Percentiles rank a stretch among this genome's conserved stretches.
Conservation (phyloP, 1,139 yeast genomes). For the Sugiyamaella japonica region DNA sequence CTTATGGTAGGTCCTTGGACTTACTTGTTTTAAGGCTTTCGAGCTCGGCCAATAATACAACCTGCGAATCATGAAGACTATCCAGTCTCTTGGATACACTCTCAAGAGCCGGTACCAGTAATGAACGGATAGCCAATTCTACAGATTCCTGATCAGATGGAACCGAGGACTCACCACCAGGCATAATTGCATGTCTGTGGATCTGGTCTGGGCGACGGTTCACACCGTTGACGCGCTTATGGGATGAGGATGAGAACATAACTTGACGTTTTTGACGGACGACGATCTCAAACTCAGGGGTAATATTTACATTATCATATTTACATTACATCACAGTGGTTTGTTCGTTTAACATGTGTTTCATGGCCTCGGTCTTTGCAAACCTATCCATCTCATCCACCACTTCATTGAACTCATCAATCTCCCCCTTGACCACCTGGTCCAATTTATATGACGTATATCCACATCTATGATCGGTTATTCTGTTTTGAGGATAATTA, state of each 20-base stretch:
- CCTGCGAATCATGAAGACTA: slow-evolving; percentile 35
- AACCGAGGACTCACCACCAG: slow-evolving; percentile 10
- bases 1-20: too few relatives aligned
- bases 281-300: not conserved
- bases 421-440: slow-evolving; percentile 73
- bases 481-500: slow-evolving; percentile 86
- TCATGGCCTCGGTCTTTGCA: slow-evolving; percentile 50
- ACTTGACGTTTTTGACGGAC: not conserved
- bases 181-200: not conserved
- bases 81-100: slow-evolving; percentile 32
- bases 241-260: not conserved
- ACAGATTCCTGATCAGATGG: slow-evolving; percentile 24
- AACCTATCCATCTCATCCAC: slow-evolving; percentile 53
- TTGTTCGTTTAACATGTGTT: slow-evolving; percentile 36
- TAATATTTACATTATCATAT: not conserved
- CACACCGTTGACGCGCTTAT: not conserved
- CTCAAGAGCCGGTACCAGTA: slow-evolving; percentile 34
- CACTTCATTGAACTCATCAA: slow-evolving; percentile 60
- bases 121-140: slow-evolving; percentile 27
- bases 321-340: not conserved
- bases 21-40: slow-evolving; percentile 29
- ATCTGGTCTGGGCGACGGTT: not conserved
- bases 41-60: slow-evolving; percentile 31
- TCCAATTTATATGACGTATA: slow-evolving; percentile 74
- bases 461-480: slow-evolving; percentile 93